Percentiles rank a stretch among this genome's conserved stretches.
These are phyloP conservation scores for Glycine tomentella DNA, from an alignment of 306 rosid species.

Conservation along the genomic window DNA sequence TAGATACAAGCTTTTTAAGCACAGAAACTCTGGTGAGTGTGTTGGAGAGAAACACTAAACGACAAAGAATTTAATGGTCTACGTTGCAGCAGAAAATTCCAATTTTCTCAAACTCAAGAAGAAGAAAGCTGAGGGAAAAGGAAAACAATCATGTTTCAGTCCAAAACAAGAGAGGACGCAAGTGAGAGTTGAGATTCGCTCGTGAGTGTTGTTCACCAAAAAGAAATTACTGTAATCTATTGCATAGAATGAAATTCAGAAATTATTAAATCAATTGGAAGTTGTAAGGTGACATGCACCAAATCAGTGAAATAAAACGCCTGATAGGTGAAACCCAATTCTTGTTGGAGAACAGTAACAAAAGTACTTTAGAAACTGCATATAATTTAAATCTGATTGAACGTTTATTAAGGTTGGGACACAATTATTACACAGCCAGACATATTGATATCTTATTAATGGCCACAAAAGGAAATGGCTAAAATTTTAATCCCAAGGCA, in stretches of 20 bases:
- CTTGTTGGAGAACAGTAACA: too few relatives aligned
- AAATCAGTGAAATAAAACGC: conserved; percentile 15
- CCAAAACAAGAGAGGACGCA: conserved; percentile 6
- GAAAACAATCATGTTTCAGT: too few relatives aligned
- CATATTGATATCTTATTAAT: too few relatives aligned
- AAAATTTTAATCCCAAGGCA: too few relatives aligned
- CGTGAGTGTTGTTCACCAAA: background rate
- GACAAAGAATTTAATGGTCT: conserved; percentile 52
- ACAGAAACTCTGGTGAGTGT: conserved; percentile 61
- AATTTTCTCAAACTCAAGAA: conserved; percentile 37
- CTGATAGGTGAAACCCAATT: background rate
- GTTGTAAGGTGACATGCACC: background rate
- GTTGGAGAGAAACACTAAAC: conserved; percentile 55
- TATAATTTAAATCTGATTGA: too few relatives aligned
- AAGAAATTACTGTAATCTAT: too few relatives aligned
- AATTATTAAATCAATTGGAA: background rate
- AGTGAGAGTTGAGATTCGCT: conserved; percentile 19
- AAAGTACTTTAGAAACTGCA: too few relatives aligned
- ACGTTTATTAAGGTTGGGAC: too few relatives aligned
- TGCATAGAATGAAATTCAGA: background rate
- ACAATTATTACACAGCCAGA: too few relatives aligned
- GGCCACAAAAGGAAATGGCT: too few relatives aligned
- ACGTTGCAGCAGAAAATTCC: conserved; percentile 36
- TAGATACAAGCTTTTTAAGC: conserved; percentile 47
- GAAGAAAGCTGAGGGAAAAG: conserved; percentile 37